Percentiles rank a stretch among this genome's conserved stretches.
These are phyloP conservation scores for Coemansia javaensis DNA, from an alignment of 192 early-diverging fungal species.

Conservation along the genomic window DNA sequence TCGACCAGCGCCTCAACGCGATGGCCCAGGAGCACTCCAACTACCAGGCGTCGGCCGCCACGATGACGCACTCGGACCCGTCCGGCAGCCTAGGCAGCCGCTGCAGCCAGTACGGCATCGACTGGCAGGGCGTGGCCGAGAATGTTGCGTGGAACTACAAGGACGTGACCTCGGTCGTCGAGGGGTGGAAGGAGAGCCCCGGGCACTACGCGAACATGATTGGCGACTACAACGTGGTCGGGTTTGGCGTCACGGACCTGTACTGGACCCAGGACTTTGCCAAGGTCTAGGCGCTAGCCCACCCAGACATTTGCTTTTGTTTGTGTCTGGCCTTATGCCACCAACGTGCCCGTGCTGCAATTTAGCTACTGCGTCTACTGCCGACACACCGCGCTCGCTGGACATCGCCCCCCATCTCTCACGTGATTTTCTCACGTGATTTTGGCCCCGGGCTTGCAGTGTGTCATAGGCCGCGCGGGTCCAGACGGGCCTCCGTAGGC, in stretches of 20 bases:
- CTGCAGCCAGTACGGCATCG: constrained; percentile 17
- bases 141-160: constrained; percentile 33
- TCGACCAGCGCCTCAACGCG: constrained; percentile 17
- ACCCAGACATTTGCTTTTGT: too few species aligned
- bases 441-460: too few species aligned
- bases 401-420: too few species aligned
- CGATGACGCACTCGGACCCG: constrained; percentile 28
- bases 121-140: constrained; percentile 29
- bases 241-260: constrained; percentile 25
- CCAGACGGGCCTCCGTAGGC: too few species aligned
- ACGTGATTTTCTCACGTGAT: too few species aligned
- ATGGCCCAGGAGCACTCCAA: constrained; percentile 36
- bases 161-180: constrained; percentile 12
- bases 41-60: constrained; percentile 16
- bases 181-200: constrained; percentile 18
- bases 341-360: too few species aligned
- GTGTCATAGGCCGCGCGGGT: too few species aligned
- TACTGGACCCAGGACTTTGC: constrained; percentile 49
- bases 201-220: constrained; percentile 37
- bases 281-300: background rate
- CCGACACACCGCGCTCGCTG: too few species aligned
- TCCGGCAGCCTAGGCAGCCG: constrained; percentile 22
- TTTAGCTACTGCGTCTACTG: too few species aligned
- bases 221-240: constrained; percentile 31
- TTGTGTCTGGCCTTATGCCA: too few species aligned